phyloP scores from a whole-genome alignment of 129 eudicot genomes.

The Saussurea involucrata region DNA sequence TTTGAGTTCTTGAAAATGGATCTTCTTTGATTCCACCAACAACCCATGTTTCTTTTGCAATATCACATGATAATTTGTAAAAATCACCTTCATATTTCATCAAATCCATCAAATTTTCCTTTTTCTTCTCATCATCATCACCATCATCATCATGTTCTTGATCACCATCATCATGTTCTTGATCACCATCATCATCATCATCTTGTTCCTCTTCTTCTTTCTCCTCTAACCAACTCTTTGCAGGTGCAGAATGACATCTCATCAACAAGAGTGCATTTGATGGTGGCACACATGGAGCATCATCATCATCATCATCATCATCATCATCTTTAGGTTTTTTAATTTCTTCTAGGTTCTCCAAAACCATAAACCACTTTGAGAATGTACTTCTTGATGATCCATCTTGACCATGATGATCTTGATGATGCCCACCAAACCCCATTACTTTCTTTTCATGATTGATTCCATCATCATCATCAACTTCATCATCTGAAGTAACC shows the following conservation, averaged over 20 bases:
- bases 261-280: constrained; percentile 76
- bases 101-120: constrained; percentile 41
- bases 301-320: not conserved
- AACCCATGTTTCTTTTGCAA: constrained; percentile 93
- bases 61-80: constrained; percentile 60
- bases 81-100: constrained; percentile 75
- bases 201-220: constrained; percentile 30
- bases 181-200: not conserved
- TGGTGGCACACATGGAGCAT: constrained; percentile 51
- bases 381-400: constrained; percentile 53
- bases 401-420: constrained; percentile 18
- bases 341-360: constrained; percentile 30
- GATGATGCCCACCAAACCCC: constrained; percentile 17
- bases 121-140: constrained; percentile 18
- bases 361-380: constrained; percentile 81
- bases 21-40: constrained; percentile 58
- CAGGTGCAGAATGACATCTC: constrained; percentile 84
- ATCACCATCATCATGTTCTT: constrained; percentile 8
- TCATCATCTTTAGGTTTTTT: constrained; percentile 7
- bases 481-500: constrained; percentile 59
- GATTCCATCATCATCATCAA: constrained; percentile 42
- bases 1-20: constrained; percentile 53
- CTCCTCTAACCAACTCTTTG: constrained; percentile 60
- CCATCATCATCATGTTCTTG: not conserved
- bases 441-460: constrained; percentile 8